Evolutionary conservation across 805 yeast species (phyloP), one percentile per base, ranked within the genome.

Genomic region (Priceomyces castillae): DNA sequence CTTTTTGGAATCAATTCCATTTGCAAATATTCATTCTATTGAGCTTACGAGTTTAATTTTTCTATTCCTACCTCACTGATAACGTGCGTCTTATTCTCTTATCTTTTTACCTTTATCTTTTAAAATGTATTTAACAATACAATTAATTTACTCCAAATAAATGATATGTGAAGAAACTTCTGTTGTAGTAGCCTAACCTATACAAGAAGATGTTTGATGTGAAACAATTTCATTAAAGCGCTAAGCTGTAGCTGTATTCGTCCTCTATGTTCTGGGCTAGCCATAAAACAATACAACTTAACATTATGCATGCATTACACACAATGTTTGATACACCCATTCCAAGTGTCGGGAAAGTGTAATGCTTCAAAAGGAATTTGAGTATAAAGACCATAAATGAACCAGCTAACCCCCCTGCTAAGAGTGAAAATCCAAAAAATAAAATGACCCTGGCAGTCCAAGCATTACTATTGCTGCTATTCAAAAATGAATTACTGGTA

Each of bases 331-430:
- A 82, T 17, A 89, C 77, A 14, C 98, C 99, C 96, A 94, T 90
- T 3, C 94, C 92, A 42, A 92, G 74, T 1, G 97, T 89, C 30
- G 97, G 97, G 76, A 85, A 82, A 3, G 80, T 67, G 63, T 78
- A 87, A 49, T 84, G 84, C 51, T 88, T 87, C 53, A 90, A 71
- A 44, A 90, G 65, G 62, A 87, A 94, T 61, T 92, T 87, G 53
- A 94, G 72, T 38, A 90, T 86, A 48, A 94, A 75, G 14, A 94
- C 95, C 58, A 90, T 88, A 52, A 94, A 79, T 2, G 94, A 82
- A 1, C 98, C 98, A 15, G 96, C 89, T 47, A 94, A 69, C 0
- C 99, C 98, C 43, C 97, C 94, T 1, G 98, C 96, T 43, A 94
- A 73, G 37, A 92, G 72, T 3, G 97, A 86, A 63, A 94, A 94